Conservation (phyloP, 73 alveolate species). For the Diophrys appendiculata region DNA sequence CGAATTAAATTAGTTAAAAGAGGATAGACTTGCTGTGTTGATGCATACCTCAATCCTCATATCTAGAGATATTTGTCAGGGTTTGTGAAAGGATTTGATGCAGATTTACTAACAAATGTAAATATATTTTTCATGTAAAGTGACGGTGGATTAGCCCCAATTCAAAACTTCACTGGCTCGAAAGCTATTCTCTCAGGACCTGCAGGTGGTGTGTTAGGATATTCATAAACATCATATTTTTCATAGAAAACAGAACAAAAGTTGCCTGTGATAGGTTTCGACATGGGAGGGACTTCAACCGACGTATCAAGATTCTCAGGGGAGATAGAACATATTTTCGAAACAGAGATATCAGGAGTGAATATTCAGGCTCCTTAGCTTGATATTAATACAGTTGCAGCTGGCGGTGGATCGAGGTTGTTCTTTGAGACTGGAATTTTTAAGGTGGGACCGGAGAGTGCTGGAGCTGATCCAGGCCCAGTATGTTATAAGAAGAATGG, state of each 20-base stretch:
- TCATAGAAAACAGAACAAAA: slow-evolving; percentile 10
- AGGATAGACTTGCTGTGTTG: slow-evolving; percentile 81
- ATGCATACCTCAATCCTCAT: slow-evolving; percentile 83
- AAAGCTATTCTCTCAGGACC: slow-evolving; percentile 89
- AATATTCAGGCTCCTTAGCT: slow-evolving; percentile 81
- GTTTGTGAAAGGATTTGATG: slow-evolving; percentile 67
- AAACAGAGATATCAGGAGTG: slow-evolving; percentile 79
- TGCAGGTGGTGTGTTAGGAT: slow-evolving; percentile 95
- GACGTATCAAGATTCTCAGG: slow-evolving; percentile 79
- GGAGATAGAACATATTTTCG: slow-evolving; percentile 61
- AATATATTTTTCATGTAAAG: slow-evolving; percentile 79
- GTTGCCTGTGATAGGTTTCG: slow-evolving; percentile 83
- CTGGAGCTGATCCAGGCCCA: slow-evolving; percentile 95
- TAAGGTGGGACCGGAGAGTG: slow-evolving; percentile 90
- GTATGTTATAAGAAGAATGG: slow-evolving; percentile 86
- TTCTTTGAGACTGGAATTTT: slow-evolving; percentile 76
- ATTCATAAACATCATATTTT: slow-evolving; percentile 48
- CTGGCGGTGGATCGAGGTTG: slow-evolving; percentile 93
- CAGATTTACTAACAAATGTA: slow-evolving; percentile 30
- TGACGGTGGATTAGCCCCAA: slow-evolving; percentile 87
- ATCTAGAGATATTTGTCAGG: slow-evolving; percentile 58
- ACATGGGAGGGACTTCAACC: slow-evolving; percentile 98
- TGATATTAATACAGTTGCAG: slow-evolving; percentile 91
- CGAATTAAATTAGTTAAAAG: slow-evolving; percentile 74
- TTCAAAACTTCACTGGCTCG: slow-evolving; percentile 65